Conservation (phyloP, 176 grass and related monocot species). For the Eremochloa ophiuroides region DNA sequence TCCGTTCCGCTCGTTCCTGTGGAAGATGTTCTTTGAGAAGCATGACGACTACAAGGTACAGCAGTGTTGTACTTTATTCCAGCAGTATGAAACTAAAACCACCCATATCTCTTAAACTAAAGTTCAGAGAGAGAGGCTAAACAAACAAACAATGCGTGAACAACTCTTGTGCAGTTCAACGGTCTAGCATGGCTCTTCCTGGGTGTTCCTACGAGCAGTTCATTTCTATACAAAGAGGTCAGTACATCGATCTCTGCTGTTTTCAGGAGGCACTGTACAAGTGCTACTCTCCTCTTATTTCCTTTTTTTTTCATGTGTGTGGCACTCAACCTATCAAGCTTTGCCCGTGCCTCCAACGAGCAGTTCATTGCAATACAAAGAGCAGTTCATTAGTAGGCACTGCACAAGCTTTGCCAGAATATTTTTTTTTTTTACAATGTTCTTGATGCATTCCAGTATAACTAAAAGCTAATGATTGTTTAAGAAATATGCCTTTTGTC, state of each 20-base stretch:
- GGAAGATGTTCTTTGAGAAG: constrained; percentile 99
- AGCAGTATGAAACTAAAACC: background rate
- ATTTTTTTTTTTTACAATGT: no score
- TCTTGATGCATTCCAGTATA: no score
- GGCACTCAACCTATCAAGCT: background rate
- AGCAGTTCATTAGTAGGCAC: no score
- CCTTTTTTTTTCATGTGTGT: background rate
- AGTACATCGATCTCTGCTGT: background rate
- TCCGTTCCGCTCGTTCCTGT: constrained; percentile 82
- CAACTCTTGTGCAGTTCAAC: constrained; percentile 64
- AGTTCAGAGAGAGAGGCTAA: background rate
- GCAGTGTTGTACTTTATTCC: background rate
- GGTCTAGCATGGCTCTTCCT: constrained; percentile 94
- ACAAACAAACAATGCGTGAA: background rate
- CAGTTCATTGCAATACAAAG: no score
- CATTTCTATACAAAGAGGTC: constrained; percentile 86
- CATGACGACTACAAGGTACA: constrained; percentile 80
- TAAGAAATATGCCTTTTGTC: no score
- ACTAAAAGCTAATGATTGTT: no score
- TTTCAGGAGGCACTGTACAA: background rate
- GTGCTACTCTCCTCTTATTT: background rate
- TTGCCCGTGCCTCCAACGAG: no score
- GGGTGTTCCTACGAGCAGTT: constrained; percentile 83
- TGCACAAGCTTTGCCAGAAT: no score
- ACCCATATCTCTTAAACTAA: background rate